Evolutionary conservation across 495 filamentous ascomycete genomes (phyloP), one percentile per base, ranked within the genome.

Genomic region (Apodospora peruviana): DNA sequence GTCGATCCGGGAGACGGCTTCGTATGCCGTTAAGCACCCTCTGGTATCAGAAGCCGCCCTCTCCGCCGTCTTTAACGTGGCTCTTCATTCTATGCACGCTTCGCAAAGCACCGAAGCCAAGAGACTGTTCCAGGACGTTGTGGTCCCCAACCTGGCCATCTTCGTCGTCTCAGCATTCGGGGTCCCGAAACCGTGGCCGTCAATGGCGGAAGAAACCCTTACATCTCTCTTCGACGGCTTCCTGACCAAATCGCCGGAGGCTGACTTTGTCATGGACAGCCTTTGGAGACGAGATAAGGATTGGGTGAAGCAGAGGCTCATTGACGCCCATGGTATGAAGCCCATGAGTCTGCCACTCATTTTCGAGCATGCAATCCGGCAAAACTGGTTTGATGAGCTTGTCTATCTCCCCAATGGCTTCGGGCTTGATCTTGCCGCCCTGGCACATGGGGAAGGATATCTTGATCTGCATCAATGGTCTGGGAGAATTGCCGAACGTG

Each of bases 31-130:
- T n/a, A 86, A 81, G 48, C 90, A 95, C 38, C 89, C 91, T 18
- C 77, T 95, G 23, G 87, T 94, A 32, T 99, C 94, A 9, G 74
- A 88, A 41, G 87, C 90, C 52, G 94, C 91, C 8, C 78, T 95
- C 11, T 82, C 81, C 35, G 87, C 88, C 22, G 79, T 93, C 23
- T 88, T 93, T 58, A 80, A 88, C 60, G 76, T 91, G 8, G 85
- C 83, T 2, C 69, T 90, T 42, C 81, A 86, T 52, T 81, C 79
- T 4, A 67, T 80, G 36, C 74, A 79, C 48, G 75, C 83, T 12
- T 86, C 82, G 53, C 78, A 81, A 45, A 80, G 80, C 20, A 67
- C 70, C 10, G 85, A 87, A 59, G 84, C 83, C 35, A 82, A 82
- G 56, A 71, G 81, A 34, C 67, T 87, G 14, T 80, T 87, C 45